Base-by-base conservation (phyloP, 2,329 filamentous ascomycete genomes). In the Aspergillus ruber region DNA sequence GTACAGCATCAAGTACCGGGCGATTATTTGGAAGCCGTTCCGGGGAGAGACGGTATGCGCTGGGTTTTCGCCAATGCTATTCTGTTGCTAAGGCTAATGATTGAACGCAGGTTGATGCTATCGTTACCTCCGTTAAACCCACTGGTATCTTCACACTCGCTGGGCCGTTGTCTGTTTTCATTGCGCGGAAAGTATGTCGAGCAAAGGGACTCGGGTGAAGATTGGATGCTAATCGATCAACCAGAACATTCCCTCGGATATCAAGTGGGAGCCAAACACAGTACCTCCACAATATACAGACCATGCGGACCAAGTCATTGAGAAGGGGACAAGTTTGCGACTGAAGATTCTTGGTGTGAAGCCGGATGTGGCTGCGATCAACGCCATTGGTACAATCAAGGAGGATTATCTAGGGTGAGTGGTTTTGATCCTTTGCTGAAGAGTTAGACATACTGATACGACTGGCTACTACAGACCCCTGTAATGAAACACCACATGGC, bases 201-300 rank as follows among this genome's bases (percentile, higher is more conserved):
- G 13, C 27, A 55, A 48, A 46, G 47, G 46, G 15, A 33, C 17
- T 4, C 17, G 20, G 32, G 38, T 44, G 20, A 20, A 27, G 5
- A n/a, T 23, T 38, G 23, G n/a, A 36, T 44, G 47, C 55, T 60
- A 44, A 62, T 55, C 10, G 23, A 18, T 20, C 27, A 23, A 17
- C 21, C 44, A 72, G 65, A 70, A 72, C 59, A 96, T 98, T 59
- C 90, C 93, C 1, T 80, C 81, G 55, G 88, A 94, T 54, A 89
- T 96, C 71, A 93, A 89, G 70, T 97, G 88, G 77, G 91, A 96
- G 65, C 86, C 89, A 42, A 95, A 95, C 60, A 90, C 91, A 44
- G 95, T 91, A 33, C 93, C 93, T n/a, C 90, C 91, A 2, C 89
- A 95, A 63, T 98, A 90, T 70, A 95, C 90, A 35, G 91, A 98